phyloP scores from a whole-genome alignment of 345 rosid species.

The Carallia pectinifolia region DNA sequence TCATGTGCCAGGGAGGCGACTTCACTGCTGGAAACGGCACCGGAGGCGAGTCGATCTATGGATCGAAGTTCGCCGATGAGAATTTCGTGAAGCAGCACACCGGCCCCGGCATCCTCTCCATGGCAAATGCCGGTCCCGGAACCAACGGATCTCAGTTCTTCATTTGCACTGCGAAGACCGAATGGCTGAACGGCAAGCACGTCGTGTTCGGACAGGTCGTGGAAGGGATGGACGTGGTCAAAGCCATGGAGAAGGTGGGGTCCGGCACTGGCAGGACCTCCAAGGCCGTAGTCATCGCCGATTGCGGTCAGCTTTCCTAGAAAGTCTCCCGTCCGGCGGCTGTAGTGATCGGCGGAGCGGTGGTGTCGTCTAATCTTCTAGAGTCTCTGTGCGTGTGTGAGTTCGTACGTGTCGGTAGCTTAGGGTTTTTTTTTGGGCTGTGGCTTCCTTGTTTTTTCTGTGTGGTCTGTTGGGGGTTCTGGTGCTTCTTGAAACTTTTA shows the following conservation, averaged over 20 bases:
- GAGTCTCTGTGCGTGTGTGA: too few species aligned
- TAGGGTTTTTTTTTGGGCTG: too few species aligned
- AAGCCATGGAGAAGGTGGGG: conserved; percentile 63
- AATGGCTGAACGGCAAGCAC: conserved; percentile 80
- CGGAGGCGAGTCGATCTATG: conserved; percentile 85
- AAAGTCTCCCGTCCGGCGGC: background rate
- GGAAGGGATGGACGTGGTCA: conserved; percentile 63
- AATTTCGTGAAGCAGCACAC: conserved; percentile 76
- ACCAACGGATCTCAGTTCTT: conserved; percentile 84
- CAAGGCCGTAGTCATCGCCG: conserved; percentile 48
- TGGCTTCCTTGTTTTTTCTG: too few species aligned
- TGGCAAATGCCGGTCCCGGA: conserved; percentile 75
- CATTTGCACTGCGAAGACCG: conserved; percentile 56
- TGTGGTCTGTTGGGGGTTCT: too few species aligned
- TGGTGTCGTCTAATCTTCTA: background rate
- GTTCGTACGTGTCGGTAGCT: too few species aligned
- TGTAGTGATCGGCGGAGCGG: background rate
- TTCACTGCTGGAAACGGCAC: conserved; percentile 80
- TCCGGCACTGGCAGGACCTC: conserved; percentile 55
- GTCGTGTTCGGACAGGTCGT: conserved; percentile 75
- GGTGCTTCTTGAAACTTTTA: too few species aligned
- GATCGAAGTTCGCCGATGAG: conserved; percentile 67
- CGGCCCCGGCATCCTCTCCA: conserved; percentile 64
- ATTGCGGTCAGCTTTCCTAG: conserved; percentile 65
- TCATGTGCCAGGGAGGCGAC: conserved; percentile 93